Evolutionary conservation across 139 green algal genomes (phyloP), one percentile per base, ranked within the genome.

Genomic region (Chlorella sp.): DNA sequence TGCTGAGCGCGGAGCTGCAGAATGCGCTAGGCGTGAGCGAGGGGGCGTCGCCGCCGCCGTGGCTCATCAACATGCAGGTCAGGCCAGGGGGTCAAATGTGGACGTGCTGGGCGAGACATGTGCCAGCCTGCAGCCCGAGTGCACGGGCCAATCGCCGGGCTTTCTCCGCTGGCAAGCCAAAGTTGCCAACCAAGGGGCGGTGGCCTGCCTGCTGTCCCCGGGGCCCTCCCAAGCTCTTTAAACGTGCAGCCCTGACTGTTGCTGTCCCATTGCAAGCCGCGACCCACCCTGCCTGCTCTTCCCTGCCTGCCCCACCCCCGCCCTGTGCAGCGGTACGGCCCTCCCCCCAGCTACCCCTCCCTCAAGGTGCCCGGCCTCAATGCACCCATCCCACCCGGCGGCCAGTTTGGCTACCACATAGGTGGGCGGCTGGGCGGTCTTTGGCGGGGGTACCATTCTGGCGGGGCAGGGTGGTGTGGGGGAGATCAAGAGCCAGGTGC

Each of bases 31-130:
- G 97, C 78, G 99, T 99, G 96, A 95, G 96, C 42, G 53, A 75
- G 36, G 91, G 89, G 30, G 84, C 91, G 15, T n/a, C n/a, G n/a
- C 98, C 98, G 28, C 98, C 98, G 26, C 97, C 97, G 37, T 99
- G 97, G 97, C 96, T 99, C 39, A 97, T 99, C 92, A 98, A 98
- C 94, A 99, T 99, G 97, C 93, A 88, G 84, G 84, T 81, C 39
- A 0, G 57, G 12, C 2, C 21, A 14, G 22, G 64, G 21, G n/a
- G n/a, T n/a, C n/a, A n/a, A n/a, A n/a, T 32, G 64, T 9, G 64
- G 64, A 26, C 11, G 64, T 71, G 64, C 64, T 30, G 21, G 37
- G 77, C 16, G n/a, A 39, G 73, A 24, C 42, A n/a, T 42, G 18
- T 4, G 9, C 36, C 15, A 19, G 39, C 36, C 19, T 32, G 39